A percentile compares a stretch with the other conserved stretches of the same genome.
These are phyloP conservation scores for Penicillium paradoxum DNA, from an alignment of 495 filamentous ascomycete species.

Conservation along the genomic window DNA sequence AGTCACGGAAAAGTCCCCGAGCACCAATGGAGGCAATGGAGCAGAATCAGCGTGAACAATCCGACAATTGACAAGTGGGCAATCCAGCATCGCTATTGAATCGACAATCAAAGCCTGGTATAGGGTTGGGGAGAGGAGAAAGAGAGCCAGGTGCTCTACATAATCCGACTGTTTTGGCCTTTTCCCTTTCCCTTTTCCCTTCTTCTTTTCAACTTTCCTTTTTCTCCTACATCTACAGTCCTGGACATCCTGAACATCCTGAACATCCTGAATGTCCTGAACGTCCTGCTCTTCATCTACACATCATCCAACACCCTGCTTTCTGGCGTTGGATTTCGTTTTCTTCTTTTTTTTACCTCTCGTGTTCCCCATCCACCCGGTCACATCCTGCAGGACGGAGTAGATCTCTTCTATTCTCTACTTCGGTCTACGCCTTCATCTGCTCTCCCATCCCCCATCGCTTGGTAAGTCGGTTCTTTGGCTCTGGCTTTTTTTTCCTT, in stretches of 20 bases:
- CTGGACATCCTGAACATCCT: too few species aligned
- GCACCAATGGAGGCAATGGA: background rate
- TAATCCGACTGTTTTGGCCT: constrained; percentile 4
- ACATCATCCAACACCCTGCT: too few species aligned
- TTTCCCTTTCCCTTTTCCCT: constrained; percentile 5
- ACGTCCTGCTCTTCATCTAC: too few species aligned
- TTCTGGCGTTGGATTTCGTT: too few species aligned
- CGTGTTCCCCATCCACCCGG: constrained; percentile 6
- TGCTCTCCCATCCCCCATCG: background rate
- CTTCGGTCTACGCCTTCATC: background rate
- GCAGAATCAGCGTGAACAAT: background rate
- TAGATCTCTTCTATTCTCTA: constrained; percentile 6
- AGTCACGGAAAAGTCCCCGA: background rate
- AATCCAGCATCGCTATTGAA: background rate
- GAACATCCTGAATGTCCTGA: too few species aligned
- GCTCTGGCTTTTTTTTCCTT: background rate
- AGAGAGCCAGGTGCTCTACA: constrained; percentile 3
- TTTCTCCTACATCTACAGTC: too few species aligned
- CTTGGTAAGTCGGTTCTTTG: constrained; percentile 1
- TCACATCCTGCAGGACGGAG: constrained; percentile 21
- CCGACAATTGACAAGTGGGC: background rate
- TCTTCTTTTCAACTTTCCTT: too few species aligned
- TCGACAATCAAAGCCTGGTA: background rate
- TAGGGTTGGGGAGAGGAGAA: background rate
- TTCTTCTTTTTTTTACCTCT: background rate